Base-by-base conservation (phyloP, 169 alveolate species). In the Cryptosporidium sp. region DNA sequence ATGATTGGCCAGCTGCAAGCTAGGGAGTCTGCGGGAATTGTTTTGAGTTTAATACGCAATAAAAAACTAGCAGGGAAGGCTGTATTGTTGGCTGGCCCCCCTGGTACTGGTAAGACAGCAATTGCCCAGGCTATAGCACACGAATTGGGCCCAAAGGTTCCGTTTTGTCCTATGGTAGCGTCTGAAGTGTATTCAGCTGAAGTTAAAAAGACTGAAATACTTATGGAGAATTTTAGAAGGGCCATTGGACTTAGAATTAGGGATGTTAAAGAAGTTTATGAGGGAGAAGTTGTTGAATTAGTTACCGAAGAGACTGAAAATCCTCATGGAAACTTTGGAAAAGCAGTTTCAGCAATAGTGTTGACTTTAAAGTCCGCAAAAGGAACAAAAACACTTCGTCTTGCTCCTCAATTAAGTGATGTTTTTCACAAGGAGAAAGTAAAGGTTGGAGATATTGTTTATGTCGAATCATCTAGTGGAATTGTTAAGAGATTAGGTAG, bases 61-160 rank as follows among this genome's bases (percentile, higher is more conserved):
- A 99, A 98, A 94, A 98, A 98, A 91, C 95, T 99, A 98, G 99
- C 99, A 69, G 99, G 99, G 16, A 92, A 92, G 65, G 95, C 96
- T 39, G 91, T 94, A 18, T 85, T 95, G 41, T 91, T 96, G 65
- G 98, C 97, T 31, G 98, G 98, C 12, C 98, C 99, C 9, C 98
- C 99, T 71, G 99, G 99, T 62, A 98, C 99, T 48, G 99, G 99
- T 45, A 98, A 98, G 93, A 98, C 99, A 4, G 99, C 99, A 2
- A 95, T 99, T 45, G 99, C 99, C 70, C 96, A 98, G 92, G 99
- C 99, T 1, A 96, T 99, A 23, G 98, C 99, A 14, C 98, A 97
- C 73, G 99, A 99, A 94, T 95, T 99, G 61, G 99, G 99, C 29
- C 97, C 99, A n/a, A 96, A 97, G 84, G 99, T 98, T 87, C 99